Base-by-base conservation (phyloP, 2,329 filamentous ascomycete species). In the Chaetomiaceae sp. region DNA sequence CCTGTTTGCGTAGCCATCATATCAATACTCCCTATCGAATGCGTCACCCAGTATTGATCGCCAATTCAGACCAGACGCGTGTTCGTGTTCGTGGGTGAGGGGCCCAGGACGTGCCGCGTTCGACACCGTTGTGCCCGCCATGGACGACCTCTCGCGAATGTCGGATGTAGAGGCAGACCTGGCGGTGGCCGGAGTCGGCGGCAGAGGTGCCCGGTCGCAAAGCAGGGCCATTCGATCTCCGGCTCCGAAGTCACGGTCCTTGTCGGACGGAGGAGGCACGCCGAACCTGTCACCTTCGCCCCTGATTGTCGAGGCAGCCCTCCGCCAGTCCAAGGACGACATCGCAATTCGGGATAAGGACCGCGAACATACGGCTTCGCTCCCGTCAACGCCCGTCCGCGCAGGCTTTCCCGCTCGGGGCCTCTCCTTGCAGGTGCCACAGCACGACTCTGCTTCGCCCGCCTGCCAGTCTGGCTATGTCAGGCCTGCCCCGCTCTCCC, bases 301-400 rank as follows among this genome's bases (percentile, higher is more conserved):
- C 37, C 72, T 73, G 58, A 77, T 82, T 46, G 67, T 80, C 49
- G 75, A 79, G 49, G 74, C 78, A n/a, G 67, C 77, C 36, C 73
- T 77, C 14, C 72, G 75, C 43, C 75, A 76, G 18, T 85, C 81
- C 53, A 87, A 87, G 66, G 85, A 89, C 70, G 86, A 89, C 64
- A 83, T 76, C 64, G 75, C 74, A 50, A 72, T 86, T 52, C 69
- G 72, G 38, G 69, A 73, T 60, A 70, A 61, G 64, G 67, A 62
- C 61, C 65, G 57, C 67, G 63, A 38, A 65, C 43, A 33, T 40
- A 29, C 18, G 1, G 27, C 25, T 38, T 62, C 65, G 11, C 68
- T 69, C 30, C 85, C 86, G n/a, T 79, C 79, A 43, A 95, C 89
- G 7, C 89, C 90, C n/a, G 79, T 83, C 54, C 80, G 87, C 57